Base-by-base conservation (phyloP, 352 stramenopile species). In the Albugo candida region DNA sequence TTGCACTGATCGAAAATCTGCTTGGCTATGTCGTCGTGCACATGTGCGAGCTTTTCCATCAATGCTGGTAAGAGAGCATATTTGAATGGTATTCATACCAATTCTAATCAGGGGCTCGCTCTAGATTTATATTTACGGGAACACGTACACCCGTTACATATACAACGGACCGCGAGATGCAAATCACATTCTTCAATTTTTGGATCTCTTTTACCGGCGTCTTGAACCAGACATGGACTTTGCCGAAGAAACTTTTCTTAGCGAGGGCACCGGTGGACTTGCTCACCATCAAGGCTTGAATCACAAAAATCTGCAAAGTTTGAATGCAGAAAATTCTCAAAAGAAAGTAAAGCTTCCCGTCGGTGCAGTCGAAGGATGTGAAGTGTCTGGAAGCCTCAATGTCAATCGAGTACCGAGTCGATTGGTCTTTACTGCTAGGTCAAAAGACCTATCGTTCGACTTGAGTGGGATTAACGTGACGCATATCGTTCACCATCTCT, bases 61-160 rank as follows among this genome's bases (percentile, higher is more conserved):
- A 20, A 85, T 91, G 69, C 59, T 87, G 31, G 63, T 72, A 45
- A 43, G 51, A 53, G 11, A 52, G 41, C 6, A 17, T 11, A 36
- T 1, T 24, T 47, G 11, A 1, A 51, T 52, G 20, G 5, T 13
- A 51, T 8, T 45, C 18, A 5, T 37, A 11, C 31, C 14, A 31
- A 24, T 54, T 36, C 48, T 19, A 10, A 6, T 35, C 19, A 48
- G 8, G 20, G 46, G 13, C n/a, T 20, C 8, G 38, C 38, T 19
- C 17, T 52, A 75, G 64, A 87, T 87, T 45, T 87, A 87, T 63
- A 81, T 87, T 64, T 87, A 82, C 51, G 75, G 72, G 48, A 73
- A 64, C 34, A 83, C 70, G 27, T 75, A 61, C 40, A 87, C 75
- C 39, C 64, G 68, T 11, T 87, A 77, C 55, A 83, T 87, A 43